A percentile compares a stretch with the other conserved stretches of the same genome.
Conservation (phyloP, 352 stramenopile genomes). For the Globisporangium orthogonon region DNA sequence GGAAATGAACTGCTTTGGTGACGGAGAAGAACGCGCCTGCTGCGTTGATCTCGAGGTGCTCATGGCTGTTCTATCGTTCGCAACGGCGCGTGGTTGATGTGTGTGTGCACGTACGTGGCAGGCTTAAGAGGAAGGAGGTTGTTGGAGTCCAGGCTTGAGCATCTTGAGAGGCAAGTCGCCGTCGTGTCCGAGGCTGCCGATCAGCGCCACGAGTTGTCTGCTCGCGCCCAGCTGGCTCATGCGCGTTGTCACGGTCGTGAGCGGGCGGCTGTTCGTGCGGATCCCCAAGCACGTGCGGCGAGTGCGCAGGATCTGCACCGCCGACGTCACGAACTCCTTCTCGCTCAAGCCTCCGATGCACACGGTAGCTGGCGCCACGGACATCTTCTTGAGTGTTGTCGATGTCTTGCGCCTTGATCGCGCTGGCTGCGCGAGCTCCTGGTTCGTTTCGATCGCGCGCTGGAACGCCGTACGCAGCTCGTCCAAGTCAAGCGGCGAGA, state of each 20-base stretch:
- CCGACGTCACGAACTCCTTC: constrained; percentile 55
- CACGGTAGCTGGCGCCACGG: constrained; percentile 7
- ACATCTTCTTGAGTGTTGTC: constrained; percentile 4
- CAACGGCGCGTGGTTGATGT: not conserved
- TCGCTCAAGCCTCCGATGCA: constrained; percentile 42
- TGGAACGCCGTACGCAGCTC: constrained; percentile 31
- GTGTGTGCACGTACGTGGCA: no score
- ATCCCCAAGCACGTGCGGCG: constrained; percentile 36
- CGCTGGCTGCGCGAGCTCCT: constrained; percentile 9
- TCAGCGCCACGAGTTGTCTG: not conserved
- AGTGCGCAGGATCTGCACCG: constrained; percentile 36
- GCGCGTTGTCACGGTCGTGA: constrained; percentile 3
- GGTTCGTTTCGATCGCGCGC: constrained; percentile 28
- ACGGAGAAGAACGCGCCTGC: not conserved
- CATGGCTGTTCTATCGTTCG: no score
- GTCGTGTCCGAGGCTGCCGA: constrained; percentile 2
- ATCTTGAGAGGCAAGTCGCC: constrained; percentile 20
- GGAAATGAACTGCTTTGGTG: constrained; percentile 1
- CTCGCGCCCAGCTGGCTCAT: not conserved
- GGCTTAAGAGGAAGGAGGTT: no score
- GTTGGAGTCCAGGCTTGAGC: constrained; percentile 27
- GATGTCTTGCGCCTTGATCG: not conserved
- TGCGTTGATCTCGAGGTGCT: not conserved
- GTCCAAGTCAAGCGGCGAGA: constrained; percentile 35
- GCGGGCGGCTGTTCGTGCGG: constrained; percentile 39